Evolutionary conservation across 1,284 basidiomycete genomes (phyloP), one percentile per base, ranked within the genome.

Genomic region (Leccinum pachyderme): DNA sequence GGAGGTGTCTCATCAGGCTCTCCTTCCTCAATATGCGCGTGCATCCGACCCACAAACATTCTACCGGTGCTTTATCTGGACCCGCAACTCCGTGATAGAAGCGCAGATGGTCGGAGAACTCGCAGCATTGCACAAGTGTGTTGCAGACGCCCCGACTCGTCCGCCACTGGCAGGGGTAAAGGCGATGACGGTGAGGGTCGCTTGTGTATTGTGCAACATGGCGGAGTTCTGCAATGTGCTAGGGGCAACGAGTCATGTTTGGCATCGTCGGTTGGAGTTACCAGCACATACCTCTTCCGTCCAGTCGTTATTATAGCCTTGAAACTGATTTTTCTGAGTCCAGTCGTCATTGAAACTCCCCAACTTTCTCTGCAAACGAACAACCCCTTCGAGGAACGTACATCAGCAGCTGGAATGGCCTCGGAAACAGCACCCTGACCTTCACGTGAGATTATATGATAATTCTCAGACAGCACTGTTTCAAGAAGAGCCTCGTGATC

Each of bases 71-170:
- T 28, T 53, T 53, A 4, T 71, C 70, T 7, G 63, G 9, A 9
- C 57, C 63, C 0, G 15, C 2, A 25, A 72, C 1, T 7, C 58
- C 56, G n/a, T 71, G 67, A 13, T 0, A 3, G 32, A 29, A 12
- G n/a, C 67, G 66, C n/a, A 69, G 49, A 55, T 69, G 67, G 0
- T 66, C 65, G 12, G 68, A 6, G 32, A 71, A 61, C 0, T 52
- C 56, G 7, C 47, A 28, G 7, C 51, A 50, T 29, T 11, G 56
- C 15, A 68, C 13, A 5, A n/a, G 2, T 6, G 1, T 0, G n/a
- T 28, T 24, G 22, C 69, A 68, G 18, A 46, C 0, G 7, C 0
- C 13, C 0, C 35, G 15, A 32, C 5, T 2, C 4, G 33, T 52
- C 11, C 9, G 1, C 66, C 66, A 68, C n/a, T 39, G 31, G 4